phyloP scores from a whole-genome alignment of 495 filamentous ascomycete species.

The Cetradonia linearis region DNA sequence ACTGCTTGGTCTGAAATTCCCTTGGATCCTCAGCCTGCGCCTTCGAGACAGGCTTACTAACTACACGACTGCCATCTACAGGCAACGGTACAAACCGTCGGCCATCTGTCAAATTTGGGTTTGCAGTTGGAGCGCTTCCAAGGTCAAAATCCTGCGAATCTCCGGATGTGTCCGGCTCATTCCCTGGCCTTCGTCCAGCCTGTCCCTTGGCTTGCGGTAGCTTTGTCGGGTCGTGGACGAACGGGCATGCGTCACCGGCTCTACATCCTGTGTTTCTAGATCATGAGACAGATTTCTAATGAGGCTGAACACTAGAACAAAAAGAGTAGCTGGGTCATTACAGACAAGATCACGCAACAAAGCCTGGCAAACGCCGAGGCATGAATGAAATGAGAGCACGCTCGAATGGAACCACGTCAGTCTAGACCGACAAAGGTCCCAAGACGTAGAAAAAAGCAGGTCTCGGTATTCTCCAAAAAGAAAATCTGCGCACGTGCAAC shows the following conservation, averaged over 20 bases:
- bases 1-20: conserved; percentile 66
- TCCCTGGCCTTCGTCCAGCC: conserved; percentile 7
- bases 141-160: conserved; percentile 6
- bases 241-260: conserved; percentile 34
- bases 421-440: neutral
- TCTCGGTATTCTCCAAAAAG: neutral
- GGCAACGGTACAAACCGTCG: conserved; percentile 15
- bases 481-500: neutral
- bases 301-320: conserved; percentile 8
- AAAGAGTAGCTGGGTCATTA: neutral
- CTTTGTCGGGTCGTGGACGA: conserved; percentile 31
- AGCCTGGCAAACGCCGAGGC: neutral
- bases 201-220: conserved; percentile 14
- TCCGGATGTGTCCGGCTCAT: neutral
- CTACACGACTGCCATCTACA: conserved; percentile 36
- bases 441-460: neutral
- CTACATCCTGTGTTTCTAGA: conserved; percentile 31
- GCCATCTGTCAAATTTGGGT: conserved; percentile 16
- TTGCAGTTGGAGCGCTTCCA: neutral
- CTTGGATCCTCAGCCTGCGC: conserved; percentile 58
- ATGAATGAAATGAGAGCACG: neutral
- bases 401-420: neutral
- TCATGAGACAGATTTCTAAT: conserved; percentile 9
- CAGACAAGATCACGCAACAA: neutral
- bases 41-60: conserved; percentile 55